Conservation (phyloP, 805 yeast species). For the Saccharomycopsis olivae region DNA sequence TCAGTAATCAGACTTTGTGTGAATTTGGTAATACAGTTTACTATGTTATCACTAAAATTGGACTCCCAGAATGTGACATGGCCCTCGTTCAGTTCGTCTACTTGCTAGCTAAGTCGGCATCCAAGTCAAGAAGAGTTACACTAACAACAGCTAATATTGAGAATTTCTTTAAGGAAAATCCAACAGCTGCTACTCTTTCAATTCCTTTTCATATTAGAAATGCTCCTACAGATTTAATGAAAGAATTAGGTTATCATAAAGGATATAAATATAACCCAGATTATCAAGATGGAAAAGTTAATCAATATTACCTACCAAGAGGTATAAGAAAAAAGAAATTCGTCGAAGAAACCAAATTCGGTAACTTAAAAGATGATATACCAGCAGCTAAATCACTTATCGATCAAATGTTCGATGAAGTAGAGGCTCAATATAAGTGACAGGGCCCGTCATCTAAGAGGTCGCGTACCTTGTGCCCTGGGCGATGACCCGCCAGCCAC, state of each 20-base stretch:
- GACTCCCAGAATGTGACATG: conserved; percentile 91
- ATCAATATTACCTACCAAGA: conserved; percentile 68
- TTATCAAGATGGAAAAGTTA: conserved; percentile 58
- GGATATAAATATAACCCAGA: conserved; percentile 86
- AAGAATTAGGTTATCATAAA: conserved; percentile 74
- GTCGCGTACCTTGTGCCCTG: too few relatives aligned
- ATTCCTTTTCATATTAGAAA: conserved; percentile 77
- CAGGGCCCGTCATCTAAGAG: too few relatives aligned
- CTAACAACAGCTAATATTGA: conserved; percentile 30
- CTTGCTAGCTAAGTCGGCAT: conserved; percentile 73
- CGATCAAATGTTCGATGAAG: too few relatives aligned
- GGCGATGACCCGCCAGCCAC: too few relatives aligned
- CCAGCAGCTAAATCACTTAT: too few relatives aligned
- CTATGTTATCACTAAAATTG: conserved; percentile 81
- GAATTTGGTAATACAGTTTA: conserved; percentile 84
- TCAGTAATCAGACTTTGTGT: conserved; percentile 51
- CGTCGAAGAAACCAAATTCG: conserved; percentile 30
- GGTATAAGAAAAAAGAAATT: conserved; percentile 40
- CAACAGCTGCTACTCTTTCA: conserved; percentile 17
- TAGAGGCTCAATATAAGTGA: too few relatives aligned
- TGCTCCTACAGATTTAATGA: conserved; percentile 91
- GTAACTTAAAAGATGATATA: neutral
- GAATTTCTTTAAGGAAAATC: conserved; percentile 19
- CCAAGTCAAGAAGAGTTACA: conserved; percentile 65
- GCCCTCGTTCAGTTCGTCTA: conserved; percentile 88